Percentiles rank a stretch among this genome's conserved stretches.
These are phyloP conservation scores for Malassezia arunalokei DNA, from an alignment of 1,284 basidiomycete species.

Conservation along the genomic window DNA sequence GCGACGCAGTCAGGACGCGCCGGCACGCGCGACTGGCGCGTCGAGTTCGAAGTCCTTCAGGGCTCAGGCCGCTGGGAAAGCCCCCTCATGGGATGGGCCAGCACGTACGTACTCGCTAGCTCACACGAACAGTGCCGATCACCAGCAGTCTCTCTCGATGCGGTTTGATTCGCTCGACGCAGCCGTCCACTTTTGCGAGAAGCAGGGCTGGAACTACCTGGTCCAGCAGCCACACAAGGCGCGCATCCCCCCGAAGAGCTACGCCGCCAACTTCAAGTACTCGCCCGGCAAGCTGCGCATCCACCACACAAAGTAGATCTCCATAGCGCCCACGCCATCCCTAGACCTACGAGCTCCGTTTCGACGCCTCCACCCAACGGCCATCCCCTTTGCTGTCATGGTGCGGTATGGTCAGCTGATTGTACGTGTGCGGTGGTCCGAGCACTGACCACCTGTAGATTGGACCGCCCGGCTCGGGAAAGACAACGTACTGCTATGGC, in stretches of 20 bases:
- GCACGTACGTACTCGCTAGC: constrained; percentile 22
- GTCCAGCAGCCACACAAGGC: constrained; percentile 47
- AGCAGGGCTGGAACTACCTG: constrained; percentile 46
- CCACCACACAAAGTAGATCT: constrained; percentile 71
- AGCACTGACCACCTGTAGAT: constrained; percentile 12
- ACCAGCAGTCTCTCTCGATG: constrained; percentile 83
- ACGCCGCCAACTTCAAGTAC: constrained; percentile 69
- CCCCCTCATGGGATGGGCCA: constrained; percentile 91
- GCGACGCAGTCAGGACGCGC: constrained; percentile 84
- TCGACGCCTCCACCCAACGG: neutral
- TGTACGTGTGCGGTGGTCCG: neutral
- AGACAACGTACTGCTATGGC: constrained; percentile 36
- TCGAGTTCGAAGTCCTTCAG: constrained; percentile 84
- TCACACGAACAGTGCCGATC: constrained; percentile 62
- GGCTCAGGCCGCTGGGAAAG: constrained; percentile 93
- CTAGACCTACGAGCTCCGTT: neutral
- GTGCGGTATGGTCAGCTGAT: constrained; percentile 15
- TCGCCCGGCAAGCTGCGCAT: constrained; percentile 70
- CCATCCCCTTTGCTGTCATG: constrained; percentile 5
- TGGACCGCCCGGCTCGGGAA: constrained; percentile 38
- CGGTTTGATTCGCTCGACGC: constrained; percentile 81
- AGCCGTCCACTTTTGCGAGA: constrained; percentile 69
- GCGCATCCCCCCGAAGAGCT: constrained; percentile 59
- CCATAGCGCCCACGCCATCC: too few species aligned
- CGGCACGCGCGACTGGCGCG: constrained; percentile 77